A percentile compares a stretch with the other conserved stretches of the same genome.
phyloP scores from a whole-genome alignment of 1,284 basidiomycete genomes.

The Microbotryum intermedium region DNA sequence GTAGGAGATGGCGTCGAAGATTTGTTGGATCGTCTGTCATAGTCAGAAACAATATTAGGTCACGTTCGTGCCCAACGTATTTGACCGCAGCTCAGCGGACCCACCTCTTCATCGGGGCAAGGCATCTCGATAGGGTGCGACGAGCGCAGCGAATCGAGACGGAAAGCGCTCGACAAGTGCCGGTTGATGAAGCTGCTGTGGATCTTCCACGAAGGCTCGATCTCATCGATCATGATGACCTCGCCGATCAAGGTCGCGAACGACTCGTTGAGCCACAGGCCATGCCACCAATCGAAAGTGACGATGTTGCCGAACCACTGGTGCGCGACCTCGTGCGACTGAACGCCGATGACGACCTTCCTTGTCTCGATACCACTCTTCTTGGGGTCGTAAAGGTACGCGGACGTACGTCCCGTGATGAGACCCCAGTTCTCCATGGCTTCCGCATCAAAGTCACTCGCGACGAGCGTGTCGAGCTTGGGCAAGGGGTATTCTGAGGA shows the following conservation, averaged over 20 bases:
- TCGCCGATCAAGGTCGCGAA: conserved; percentile 82
- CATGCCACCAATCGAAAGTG: conserved; percentile 29
- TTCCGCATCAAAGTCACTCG: conserved; percentile 72
- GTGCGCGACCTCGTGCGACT: conserved; percentile 39
- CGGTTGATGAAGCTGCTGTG: conserved; percentile 47
- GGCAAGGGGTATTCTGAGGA: conserved; percentile 85
- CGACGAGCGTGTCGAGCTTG: conserved; percentile 74
- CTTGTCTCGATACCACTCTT: conserved; percentile 36
- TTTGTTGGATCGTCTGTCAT: conserved; percentile 44
- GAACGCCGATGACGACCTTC: conserved; percentile 37
- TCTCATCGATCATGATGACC: conserved; percentile 71
- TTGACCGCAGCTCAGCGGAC: neutral
- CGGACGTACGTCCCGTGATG: conserved; percentile 79
- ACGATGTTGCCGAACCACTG: conserved; percentile 29
- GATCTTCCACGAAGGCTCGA: conserved; percentile 49
- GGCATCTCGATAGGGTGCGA: conserved; percentile 92
- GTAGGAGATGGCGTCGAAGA: conserved; percentile 65
- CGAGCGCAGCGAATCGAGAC: conserved; percentile 79
- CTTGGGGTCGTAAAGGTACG: conserved; percentile 62
- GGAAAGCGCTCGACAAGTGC: conserved; percentile 54
- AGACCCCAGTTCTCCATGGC: conserved; percentile 81
- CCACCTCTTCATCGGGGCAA: conserved; percentile 53
- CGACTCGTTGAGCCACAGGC: conserved; percentile 42
- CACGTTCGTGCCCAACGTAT: conserved; percentile 12
- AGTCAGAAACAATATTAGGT: neutral